These are phyloP conservation scores for Waltiozyma sp. DNA, from an alignment of 1,139 yeast genomes.

Conservation along the genomic window DNA sequence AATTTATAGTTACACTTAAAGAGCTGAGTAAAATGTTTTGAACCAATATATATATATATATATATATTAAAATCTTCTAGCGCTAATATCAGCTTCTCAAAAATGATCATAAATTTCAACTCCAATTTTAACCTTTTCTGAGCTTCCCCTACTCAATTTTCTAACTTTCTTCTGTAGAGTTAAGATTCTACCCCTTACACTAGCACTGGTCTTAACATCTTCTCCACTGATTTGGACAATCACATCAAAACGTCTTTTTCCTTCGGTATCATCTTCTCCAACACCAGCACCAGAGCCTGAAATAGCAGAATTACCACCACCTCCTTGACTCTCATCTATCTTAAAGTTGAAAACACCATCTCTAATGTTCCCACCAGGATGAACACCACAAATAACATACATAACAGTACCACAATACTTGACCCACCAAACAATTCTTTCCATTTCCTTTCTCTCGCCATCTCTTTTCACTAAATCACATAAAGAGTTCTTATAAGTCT, in stretches of 20 bases:
- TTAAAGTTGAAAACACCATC: constrained; percentile 37
- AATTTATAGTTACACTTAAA: too few relatives aligned
- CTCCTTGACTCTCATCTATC: constrained; percentile 8
- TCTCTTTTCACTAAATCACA: constrained; percentile 28
- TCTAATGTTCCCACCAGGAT: constrained; percentile 62
- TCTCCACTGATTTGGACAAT: constrained; percentile 37
- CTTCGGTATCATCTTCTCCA: constrained; percentile 20
- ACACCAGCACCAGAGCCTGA: constrained; percentile 15
- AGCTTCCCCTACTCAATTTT: constrained; percentile 35
- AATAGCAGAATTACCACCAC: neutral
- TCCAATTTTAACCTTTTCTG: constrained; percentile 28
- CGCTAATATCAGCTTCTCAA: neutral
- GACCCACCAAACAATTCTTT: constrained; percentile 50
- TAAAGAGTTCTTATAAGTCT: constrained; percentile 31
- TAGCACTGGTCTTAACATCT: constrained; percentile 42
- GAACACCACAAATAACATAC: constrained; percentile 65
- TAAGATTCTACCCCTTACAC: constrained; percentile 41
- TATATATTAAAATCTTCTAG: too few relatives aligned
- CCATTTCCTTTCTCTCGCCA: constrained; percentile 31
- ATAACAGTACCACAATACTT: constrained; percentile 53
- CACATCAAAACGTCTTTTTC: constrained; percentile 28
- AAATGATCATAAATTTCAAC: constrained; percentile 24
- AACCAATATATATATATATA: too few relatives aligned
- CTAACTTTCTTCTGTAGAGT: constrained; percentile 40
- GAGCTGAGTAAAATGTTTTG: too few relatives aligned